Percentiles rank a stretch among this genome's conserved stretches.
Conservation (phyloP, 306 rosid species). For the Geum urbanum region DNA sequence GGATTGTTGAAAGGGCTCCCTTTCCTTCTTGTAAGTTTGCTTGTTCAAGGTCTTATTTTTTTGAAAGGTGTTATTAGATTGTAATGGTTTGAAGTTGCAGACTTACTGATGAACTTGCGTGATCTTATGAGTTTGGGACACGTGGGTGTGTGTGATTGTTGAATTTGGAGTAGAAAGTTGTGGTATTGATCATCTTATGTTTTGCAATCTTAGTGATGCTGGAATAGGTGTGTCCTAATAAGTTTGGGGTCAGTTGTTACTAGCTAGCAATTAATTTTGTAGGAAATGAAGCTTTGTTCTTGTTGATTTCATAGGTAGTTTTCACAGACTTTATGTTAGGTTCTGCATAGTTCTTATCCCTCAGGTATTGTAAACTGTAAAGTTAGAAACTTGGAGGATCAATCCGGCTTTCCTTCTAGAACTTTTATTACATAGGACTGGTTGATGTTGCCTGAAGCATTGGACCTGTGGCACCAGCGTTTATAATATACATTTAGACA, state of each 20-base stretch:
- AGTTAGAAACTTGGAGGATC: not conserved
- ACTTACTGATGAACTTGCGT: not conserved
- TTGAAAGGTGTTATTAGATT: not conserved
- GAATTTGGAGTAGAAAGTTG: too few relatives aligned
- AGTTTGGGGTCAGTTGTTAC: not conserved
- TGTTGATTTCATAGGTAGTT: not conserved
- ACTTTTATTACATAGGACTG: not conserved
- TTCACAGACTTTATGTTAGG: not conserved
- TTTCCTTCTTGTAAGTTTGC: conserved; percentile 61
- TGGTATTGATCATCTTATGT: not conserved
- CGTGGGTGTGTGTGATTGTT: not conserved
- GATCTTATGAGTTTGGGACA: not conserved
- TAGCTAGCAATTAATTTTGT: not conserved
- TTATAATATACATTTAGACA: not conserved
- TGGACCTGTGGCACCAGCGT: not conserved
- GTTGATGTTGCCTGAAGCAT: not conserved
- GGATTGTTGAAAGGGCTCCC: conserved; percentile 56
- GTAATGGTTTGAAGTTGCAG: not conserved
- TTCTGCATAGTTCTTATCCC: not conserved
- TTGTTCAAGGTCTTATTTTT: not conserved
- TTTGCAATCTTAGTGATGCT: not conserved
- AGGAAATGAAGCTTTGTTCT: not conserved
- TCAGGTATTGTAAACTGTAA: not conserved
- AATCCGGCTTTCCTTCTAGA: not conserved
- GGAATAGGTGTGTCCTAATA: not conserved